Evolutionary conservation across 1,139 yeast genomes (phyloP).

Genomic region (Kodamaea ohmeri): DNA sequence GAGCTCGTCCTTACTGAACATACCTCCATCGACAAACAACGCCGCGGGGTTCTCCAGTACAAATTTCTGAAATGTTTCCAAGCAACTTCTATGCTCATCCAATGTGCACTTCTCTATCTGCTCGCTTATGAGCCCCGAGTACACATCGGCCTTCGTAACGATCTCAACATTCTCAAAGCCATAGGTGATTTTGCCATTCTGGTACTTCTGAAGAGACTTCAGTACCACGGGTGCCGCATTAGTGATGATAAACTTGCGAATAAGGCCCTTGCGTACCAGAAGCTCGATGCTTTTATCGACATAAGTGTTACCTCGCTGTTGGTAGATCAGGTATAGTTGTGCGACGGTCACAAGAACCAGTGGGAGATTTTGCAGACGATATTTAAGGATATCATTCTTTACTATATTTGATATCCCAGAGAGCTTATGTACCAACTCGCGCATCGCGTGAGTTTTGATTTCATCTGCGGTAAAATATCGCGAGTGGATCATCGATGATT

Average conservation of each 20-base stretch:
- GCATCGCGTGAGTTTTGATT: conserved; percentile 17
- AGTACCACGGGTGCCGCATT: conserved; percentile 48
- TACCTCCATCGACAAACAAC: conserved; percentile 25
- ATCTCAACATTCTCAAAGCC: conserved; percentile 48
- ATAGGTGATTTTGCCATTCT: conserved; percentile 38
- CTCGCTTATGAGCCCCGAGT: conserved; percentile 19
- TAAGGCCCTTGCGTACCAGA: conserved; percentile 30
- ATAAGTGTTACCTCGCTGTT: conserved; percentile 41
- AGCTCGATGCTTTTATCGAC: conserved; percentile 43
- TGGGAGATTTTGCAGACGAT: conserved; percentile 32
- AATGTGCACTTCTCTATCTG: conserved; percentile 12
- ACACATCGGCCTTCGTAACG: conserved; percentile 28
- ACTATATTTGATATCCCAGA: conserved; percentile 32
- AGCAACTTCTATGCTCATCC: conserved; percentile 12
- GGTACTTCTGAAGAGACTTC: conserved; percentile 33
- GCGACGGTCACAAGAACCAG: conserved; percentile 36
- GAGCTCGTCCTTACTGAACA: conserved; percentile 28
- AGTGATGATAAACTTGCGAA: conserved; percentile 41
- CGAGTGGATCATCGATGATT: conserved; percentile 27
- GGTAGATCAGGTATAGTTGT: conserved; percentile 43
- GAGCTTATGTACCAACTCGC: conserved; percentile 34
- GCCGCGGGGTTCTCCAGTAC: conserved; percentile 29
- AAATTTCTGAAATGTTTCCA: conserved; percentile 26
- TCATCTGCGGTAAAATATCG: conserved; percentile 20
- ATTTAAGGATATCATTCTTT: conserved; percentile 41